Percentiles rank a stretch among this genome's conserved stretches.
Conservation (phyloP, 192 early-diverging fungal genomes). For the Dissophora globulifera region DNA sequence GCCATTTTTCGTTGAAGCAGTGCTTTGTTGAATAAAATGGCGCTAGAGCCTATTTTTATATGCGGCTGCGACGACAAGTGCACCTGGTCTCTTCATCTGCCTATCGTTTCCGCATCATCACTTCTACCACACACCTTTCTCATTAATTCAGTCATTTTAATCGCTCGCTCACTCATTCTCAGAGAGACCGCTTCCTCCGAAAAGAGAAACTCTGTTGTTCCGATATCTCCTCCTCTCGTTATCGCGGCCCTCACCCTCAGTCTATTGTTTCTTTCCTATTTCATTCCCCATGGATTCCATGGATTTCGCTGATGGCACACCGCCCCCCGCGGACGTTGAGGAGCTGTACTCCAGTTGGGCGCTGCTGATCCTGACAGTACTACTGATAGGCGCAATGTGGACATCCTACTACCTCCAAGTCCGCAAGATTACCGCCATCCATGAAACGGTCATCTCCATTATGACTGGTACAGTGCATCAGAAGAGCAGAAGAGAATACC, state of each 20-base stretch:
- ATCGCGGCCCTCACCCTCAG: too few species aligned
- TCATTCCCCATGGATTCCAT: conserved; percentile 2
- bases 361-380: conserved; percentile 84
- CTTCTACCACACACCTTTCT: too few species aligned
- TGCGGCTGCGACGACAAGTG: too few species aligned
- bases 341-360: conserved; percentile 84
- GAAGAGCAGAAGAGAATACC: too few species aligned
- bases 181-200: too few species aligned
- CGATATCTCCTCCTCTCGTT: not conserved
- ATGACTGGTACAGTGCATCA: conserved; percentile 90
- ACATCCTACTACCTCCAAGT: conserved; percentile 91
- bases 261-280: too few species aligned
- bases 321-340: conserved; percentile 62
- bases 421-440: conserved; percentile 87
- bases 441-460: conserved; percentile 97
- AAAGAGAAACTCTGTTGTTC: too few species aligned
- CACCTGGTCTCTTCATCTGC: too few species aligned
- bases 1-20: too few species aligned
- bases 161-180: not conserved
- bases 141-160: not conserved
- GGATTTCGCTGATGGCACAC: conserved; percentile 14
- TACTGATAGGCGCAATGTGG: conserved; percentile 87
- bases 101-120: too few species aligned
- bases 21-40: too few species aligned
- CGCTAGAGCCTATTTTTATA: too few species aligned